Evolutionary conservation across 257 asterid genomes (phyloP), one percentile per base, ranked within the genome.

Genomic region (Leptodermis oblonga): DNA sequence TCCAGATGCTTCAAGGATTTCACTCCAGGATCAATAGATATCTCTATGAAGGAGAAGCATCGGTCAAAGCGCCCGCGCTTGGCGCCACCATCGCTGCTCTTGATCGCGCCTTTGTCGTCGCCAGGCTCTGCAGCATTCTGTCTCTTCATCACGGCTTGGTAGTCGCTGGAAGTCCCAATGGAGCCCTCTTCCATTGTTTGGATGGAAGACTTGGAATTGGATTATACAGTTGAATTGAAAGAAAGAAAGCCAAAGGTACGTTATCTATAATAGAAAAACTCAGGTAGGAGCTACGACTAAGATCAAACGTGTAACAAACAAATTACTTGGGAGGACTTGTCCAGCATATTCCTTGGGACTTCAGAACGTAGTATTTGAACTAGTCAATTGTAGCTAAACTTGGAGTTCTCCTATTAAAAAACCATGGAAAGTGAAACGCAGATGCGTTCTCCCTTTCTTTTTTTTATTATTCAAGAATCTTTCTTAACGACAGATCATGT

Each of bases 1-100:
- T 92, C 93, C 76, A 90, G 66, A 20, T 88, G 92, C 78, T 90
- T 86, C 71, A 92, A 82, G 33, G 97, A 81, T 53, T 78, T 90
- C 71, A 82, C 83, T 8, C 82, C 74, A 1, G 96, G 95, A 69
- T 86, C 92, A 3, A 88, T 82, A 5, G 88, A 73, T 58, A 92
- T 83, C 75, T 86, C 94, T 75, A 51, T 55, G 68, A 86, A 90
- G 33, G 90, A 69, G 76, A 84, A 76, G 74, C 95, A 83, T 8
- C 85, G 68, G 48, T 73, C 60, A 0, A 34, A 63, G 3, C 78
- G 78, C 20, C 80, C 69, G n/a, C 64, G 75, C 61, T 82, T 86
- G 25, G 42, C 45, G 17, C 65, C 77, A 30, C 63, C 69, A 17
- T 74, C 26, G 1, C 34, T 51, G 7, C 2, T 72, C 70, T 51